Evolutionary conservation across 495 filamentous ascomycete species (phyloP), one percentile per base, ranked within the genome.

Genomic region (Penicillium paradoxum): DNA sequence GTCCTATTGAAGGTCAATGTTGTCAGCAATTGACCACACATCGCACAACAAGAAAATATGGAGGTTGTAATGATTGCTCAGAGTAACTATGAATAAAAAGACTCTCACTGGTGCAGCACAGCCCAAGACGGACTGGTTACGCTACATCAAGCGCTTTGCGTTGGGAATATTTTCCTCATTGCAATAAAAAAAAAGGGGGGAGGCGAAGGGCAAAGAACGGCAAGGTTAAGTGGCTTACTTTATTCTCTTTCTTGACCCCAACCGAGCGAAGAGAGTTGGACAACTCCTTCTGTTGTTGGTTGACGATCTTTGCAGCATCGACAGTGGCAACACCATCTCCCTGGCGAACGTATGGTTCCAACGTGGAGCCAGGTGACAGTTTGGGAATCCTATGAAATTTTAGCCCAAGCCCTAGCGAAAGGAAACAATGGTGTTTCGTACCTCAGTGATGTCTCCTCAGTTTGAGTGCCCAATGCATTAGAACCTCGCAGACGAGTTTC

Each of bases 11-110:
- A 49, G 29, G 39, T 19, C n/a, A 44, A 10, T 21, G 46, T 50
- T 41, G 64, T 77, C 55, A 76, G 70, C 54, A 45, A 22, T 33
- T 56, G 33, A 21, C 29, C 56, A 7, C 37, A 52, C 24, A 24
- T n/a, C 21, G 30, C 44, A 40, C 15, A 47, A n/a, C 24, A 15
- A 30, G 9, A 53, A 55, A 38, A 55, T 36, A 24, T 17, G 47
- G 18, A 48, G 24, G 29, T 57, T 43, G 25, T 15, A 45, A 32
- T 25, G 14, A 48, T 71, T 76, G 76, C 73, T 97, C 92, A 96
- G 91, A 91, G 93, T 98, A 98, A 98, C 93, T 98, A 96, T 97
- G 90, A 90, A 81, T 76, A 74, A 71, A 72, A 68, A 69, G 63
- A 70, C 86, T 90, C 82, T 90, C 89, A 88, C 72, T 74, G 66